A percentile compares a stretch with the other conserved stretches of the same genome.
phyloP scores from a whole-genome alignment of 2,329 filamentous ascomycete species.

The Colletotrichum falcatum region DNA sequence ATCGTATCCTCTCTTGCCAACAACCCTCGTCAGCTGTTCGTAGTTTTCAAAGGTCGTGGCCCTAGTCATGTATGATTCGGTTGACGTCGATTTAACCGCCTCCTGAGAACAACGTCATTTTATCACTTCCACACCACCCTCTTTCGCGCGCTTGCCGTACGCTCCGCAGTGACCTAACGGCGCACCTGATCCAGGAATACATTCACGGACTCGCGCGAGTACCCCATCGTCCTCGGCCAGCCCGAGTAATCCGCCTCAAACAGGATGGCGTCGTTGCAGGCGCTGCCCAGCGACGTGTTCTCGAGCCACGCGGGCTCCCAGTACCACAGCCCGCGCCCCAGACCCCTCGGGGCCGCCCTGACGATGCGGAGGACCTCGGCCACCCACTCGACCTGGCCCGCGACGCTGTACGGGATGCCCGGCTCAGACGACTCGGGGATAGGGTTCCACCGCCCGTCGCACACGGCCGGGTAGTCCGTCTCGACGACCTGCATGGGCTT shows the following conservation, averaged over 20 bases:
- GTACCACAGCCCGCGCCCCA: conserved; percentile 33
- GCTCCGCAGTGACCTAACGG: not conserved
- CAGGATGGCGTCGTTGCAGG: conserved; percentile 33
- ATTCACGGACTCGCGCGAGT: conserved; percentile 32
- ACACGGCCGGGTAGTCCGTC: conserved; percentile 37
- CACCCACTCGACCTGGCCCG: conserved; percentile 32
- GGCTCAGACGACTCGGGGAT: conserved; percentile 34
- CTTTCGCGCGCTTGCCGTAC: too few species aligned
- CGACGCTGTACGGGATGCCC: conserved; percentile 34
- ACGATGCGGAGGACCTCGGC: conserved; percentile 25
- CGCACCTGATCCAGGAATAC: conserved; percentile 11
- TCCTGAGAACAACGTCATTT: not conserved
- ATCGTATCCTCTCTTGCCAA: not conserved
- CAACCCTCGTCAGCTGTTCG: not conserved
- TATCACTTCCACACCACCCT: not conserved
- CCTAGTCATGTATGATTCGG: not conserved
- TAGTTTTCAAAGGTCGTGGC: not conserved
- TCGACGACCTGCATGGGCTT: conserved; percentile 38
- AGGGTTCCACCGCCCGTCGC: conserved; percentile 35
- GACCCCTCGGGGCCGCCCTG: conserved; percentile 23
- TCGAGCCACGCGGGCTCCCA: conserved; percentile 34
- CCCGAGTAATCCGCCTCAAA: conserved; percentile 36
- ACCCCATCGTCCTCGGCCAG: conserved; percentile 33
- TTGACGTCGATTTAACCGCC: not conserved
- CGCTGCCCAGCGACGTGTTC: conserved; percentile 36